Evolutionary conservation across 2,329 filamentous ascomycete genomes (phyloP).

Genomic region (Xylaria sp.): DNA sequence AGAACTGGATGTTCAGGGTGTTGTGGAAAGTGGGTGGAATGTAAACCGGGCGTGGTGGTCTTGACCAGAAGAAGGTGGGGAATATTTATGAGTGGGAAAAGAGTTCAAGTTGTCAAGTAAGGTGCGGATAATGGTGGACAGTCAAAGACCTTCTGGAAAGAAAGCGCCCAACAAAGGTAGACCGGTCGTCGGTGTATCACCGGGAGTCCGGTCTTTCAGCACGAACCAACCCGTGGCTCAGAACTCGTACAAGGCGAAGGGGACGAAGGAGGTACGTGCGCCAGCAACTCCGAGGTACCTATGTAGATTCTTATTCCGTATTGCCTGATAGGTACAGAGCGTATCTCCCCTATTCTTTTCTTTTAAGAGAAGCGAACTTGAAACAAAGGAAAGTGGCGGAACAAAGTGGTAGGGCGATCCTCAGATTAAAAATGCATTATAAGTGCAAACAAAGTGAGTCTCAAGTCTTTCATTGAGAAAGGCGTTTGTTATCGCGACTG

Average conservation of each 20-base stretch:
- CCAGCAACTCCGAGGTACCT: constrained; percentile 16
- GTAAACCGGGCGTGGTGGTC: constrained; percentile 1
- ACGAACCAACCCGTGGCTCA: constrained; percentile 13
- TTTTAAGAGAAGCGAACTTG: constrained; percentile 2
- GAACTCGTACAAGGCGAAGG: too few relatives aligned
- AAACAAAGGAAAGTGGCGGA: constrained; percentile 16
- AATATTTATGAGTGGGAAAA: constrained; percentile 23
- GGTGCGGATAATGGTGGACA: constrained; percentile 17
- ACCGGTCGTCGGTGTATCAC: constrained; percentile 2
- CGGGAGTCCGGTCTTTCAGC: constrained; percentile 27
- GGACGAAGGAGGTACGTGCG: constrained; percentile 12
- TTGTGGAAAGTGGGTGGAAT: background rate
- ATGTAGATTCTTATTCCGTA: too few relatives aligned
- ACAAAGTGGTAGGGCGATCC: too few relatives aligned
- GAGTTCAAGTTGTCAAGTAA: constrained; percentile 21
- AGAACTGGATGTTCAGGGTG: background rate
- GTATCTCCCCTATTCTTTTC: background rate
- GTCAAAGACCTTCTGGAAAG: constrained; percentile 11
- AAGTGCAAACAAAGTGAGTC: too few relatives aligned
- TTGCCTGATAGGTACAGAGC: background rate
- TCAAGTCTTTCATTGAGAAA: too few relatives aligned
- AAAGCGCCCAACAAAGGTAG: background rate
- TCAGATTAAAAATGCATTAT: too few relatives aligned
- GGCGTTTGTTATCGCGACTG: too few relatives aligned
- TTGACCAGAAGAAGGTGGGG: constrained; percentile 11